Evolutionary conservation across 2,329 filamentous ascomycete species (phyloP).

Genomic region (Metarhizium guizhouense): DNA sequence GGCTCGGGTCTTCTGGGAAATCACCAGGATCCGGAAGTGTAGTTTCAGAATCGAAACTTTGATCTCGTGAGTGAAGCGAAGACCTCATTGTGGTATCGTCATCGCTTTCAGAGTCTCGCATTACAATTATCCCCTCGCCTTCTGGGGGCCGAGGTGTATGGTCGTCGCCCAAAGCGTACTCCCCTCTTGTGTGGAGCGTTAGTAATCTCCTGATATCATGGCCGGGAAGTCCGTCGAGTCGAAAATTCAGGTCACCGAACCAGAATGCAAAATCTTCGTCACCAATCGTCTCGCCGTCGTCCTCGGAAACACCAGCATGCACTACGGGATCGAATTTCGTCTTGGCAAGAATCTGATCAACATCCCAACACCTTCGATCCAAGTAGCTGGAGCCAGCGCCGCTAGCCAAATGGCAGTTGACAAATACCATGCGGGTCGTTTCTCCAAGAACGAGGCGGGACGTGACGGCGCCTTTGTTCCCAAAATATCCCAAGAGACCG

Average conservation of each 20-base stretch:
- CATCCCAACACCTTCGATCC: conserved; percentile 86
- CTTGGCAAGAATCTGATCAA: conserved; percentile 64
- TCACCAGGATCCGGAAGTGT: conserved; percentile 55
- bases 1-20: conserved; percentile 55
- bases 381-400: conserved; percentile 69
- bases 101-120: conserved; percentile 34
- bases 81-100: conserved; percentile 31
- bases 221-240: conserved; percentile 77
- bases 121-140: conserved; percentile 42
- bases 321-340: conserved; percentile 70
- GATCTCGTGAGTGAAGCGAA: conserved; percentile 22
- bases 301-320: conserved; percentile 54
- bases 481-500: conserved; percentile 84
- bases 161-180: conserved; percentile 52
- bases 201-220: conserved; percentile 82
- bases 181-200: conserved; percentile 70
- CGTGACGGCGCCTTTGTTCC: conserved; percentile 87
- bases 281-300: conserved; percentile 63
- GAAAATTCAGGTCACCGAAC: conserved; percentile 94
- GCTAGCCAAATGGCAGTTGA: conserved; percentile 87
- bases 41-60: conserved; percentile 30
- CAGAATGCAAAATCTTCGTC: conserved; percentile 93
- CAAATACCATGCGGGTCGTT: conserved; percentile 78
- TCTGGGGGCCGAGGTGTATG: conserved; percentile 28
- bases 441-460: conserved; percentile 80